These are phyloP conservation scores for Blastocystis sp. DNA, from an alignment of 352 stramenopile genomes.

Conservation along the genomic window DNA sequence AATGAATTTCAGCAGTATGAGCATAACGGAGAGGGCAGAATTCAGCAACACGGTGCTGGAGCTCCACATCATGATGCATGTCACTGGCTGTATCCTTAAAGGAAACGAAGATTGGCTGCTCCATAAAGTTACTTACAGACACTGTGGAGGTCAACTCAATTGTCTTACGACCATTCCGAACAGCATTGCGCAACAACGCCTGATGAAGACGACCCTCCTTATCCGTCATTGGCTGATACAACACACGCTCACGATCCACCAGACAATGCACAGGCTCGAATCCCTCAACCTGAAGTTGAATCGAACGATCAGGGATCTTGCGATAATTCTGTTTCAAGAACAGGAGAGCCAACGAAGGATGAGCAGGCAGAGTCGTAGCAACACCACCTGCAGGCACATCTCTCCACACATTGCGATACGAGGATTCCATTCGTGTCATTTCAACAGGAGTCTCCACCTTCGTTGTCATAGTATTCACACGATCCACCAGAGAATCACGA, in stretches of 20 bases:
- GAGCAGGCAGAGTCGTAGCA: constrained; percentile 21
- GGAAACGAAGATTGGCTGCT: not conserved
- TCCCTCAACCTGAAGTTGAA: constrained; percentile 9
- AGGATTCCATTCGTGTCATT: not conserved
- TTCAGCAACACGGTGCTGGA: not conserved
- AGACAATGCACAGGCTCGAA: constrained; percentile 13
- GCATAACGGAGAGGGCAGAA: not conserved
- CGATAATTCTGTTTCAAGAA: constrained; percentile 59
- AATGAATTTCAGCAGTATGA: not conserved
- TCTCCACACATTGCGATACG: not conserved
- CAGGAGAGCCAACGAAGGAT: constrained; percentile 48
- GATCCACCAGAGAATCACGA: not conserved
- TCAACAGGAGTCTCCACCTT: not conserved
- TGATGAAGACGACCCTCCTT: not conserved
- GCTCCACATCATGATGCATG: not conserved
- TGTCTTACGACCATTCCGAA: constrained; percentile 39
- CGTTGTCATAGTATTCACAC: not conserved
- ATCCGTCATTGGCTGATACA: constrained; percentile 5
- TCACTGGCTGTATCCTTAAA: not conserved
- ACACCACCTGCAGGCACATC: not conserved
- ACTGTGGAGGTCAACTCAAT: constrained; percentile 12
- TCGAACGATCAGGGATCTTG: constrained; percentile 20
- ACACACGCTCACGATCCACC: constrained; percentile 37
- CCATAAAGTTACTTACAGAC: constrained; percentile 6
- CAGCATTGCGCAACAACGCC: not conserved